These are phyloP conservation scores for Thalassia testudinum DNA, from an alignment of 116 monocot species.

Conservation along the genomic window DNA sequence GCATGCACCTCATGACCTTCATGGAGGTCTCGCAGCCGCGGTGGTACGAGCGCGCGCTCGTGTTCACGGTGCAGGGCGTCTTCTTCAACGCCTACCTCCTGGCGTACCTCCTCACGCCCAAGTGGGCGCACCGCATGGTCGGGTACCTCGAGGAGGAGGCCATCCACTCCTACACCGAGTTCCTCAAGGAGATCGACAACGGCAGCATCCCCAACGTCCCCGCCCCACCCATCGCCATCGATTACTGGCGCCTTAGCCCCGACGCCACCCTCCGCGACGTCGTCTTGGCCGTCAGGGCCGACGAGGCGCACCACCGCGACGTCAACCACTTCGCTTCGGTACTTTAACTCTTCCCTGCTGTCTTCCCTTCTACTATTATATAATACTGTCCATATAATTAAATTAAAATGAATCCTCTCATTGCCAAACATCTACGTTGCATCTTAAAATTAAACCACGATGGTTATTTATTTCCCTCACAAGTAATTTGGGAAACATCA, in stretches of 20 bases:
- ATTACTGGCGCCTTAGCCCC: slow-evolving; percentile 48
- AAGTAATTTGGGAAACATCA: too few species aligned
- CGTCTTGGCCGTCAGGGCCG: slow-evolving; percentile 23
- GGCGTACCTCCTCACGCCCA: slow-evolving; percentile 48
- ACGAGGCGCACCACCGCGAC: slow-evolving; percentile 52
- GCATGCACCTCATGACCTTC: slow-evolving; percentile 83
- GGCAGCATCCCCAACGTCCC: slow-evolving; percentile 46
- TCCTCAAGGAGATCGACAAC: slow-evolving; percentile 41
- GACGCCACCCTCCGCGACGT: slow-evolving; percentile 42
- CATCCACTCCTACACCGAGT: slow-evolving; percentile 67
- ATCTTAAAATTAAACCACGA: too few species aligned
- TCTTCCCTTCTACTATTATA: background rate
- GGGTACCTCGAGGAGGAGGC: slow-evolving; percentile 70
- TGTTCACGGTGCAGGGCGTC: slow-evolving; percentile 41
- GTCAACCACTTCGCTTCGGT: slow-evolving; percentile 54
- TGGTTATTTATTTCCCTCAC: too few species aligned
- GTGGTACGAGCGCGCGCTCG: slow-evolving; percentile 68
- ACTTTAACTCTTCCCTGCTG: background rate
- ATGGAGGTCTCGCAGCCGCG: slow-evolving; percentile 55
- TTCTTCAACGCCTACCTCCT: slow-evolving; percentile 76
- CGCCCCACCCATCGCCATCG: slow-evolving; percentile 54
- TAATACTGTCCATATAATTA: too few species aligned
- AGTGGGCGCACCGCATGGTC: slow-evolving; percentile 41
- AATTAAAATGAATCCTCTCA: too few species aligned
- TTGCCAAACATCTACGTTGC: too few species aligned